A percentile compares a stretch with the other conserved stretches of the same genome.
phyloP scores from a whole-genome alignment of 495 filamentous ascomycete genomes.

The Barbatosphaeria neglecta region DNA sequence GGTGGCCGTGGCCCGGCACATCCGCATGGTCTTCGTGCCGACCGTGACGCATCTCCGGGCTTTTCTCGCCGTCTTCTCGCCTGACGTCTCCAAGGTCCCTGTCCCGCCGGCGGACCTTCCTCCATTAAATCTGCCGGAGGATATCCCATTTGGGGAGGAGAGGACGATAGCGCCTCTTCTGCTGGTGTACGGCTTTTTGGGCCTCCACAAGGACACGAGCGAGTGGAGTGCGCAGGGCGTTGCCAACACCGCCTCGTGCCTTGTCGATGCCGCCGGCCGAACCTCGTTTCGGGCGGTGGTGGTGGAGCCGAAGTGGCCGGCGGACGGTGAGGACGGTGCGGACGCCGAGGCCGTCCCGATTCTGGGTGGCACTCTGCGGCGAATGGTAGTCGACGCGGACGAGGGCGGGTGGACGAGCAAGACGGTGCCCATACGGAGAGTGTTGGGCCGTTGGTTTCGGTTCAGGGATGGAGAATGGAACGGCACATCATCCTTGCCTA shows the following conservation, averaged over 20 bases:
- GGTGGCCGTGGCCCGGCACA: slow-evolving; percentile 52
- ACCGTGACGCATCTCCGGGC: slow-evolving; percentile 68
- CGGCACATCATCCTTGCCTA: no score
- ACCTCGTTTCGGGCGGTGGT: slow-evolving; percentile 19
- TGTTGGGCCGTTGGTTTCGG: slow-evolving; percentile 63
- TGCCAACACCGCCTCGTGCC: slow-evolving; percentile 50
- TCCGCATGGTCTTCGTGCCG: slow-evolving; percentile 59
- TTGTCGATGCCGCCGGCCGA: slow-evolving; percentile 54
- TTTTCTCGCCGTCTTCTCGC: slow-evolving; percentile 48
- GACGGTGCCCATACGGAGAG: slow-evolving; percentile 50
- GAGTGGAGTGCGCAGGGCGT: slow-evolving; percentile 82
- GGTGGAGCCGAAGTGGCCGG: slow-evolving; percentile 16
- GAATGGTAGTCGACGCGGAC: slow-evolving; percentile 29
- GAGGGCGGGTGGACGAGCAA: slow-evolving; percentile 53
- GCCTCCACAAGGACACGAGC: slow-evolving; percentile 57
- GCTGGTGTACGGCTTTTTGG: slow-evolving; percentile 53
- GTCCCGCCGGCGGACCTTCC: slow-evolving; percentile 9
- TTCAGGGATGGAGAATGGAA: slow-evolving; percentile 35
- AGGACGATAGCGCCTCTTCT: no score
- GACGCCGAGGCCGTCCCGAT: slow-evolving; percentile 50
- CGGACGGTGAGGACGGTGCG: not conserved
- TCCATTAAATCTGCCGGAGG: no score
- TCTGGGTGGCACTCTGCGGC: slow-evolving; percentile 46
- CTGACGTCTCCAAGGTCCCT: slow-evolving; percentile 10
- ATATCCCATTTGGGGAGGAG: no score